Evolutionary conservation across 2,329 filamentous ascomycete genomes (phyloP).

Genomic region (Trichoderma sp.): DNA sequence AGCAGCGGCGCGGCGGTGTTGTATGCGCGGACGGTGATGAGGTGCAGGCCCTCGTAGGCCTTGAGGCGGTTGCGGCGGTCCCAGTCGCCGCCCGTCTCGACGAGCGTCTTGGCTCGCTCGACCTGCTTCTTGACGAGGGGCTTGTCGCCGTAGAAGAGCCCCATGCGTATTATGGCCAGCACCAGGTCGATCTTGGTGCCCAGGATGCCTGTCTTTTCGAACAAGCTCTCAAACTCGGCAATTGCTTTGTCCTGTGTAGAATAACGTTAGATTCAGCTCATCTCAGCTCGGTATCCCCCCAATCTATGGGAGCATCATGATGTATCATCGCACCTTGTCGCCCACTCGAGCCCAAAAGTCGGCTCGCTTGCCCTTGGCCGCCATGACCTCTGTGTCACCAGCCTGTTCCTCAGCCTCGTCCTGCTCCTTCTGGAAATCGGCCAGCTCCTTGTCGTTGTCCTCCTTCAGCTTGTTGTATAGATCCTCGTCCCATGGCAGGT

Average conservation of each 20-base stretch:
- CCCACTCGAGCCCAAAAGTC: conserved; percentile 95
- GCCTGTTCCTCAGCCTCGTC: conserved; percentile 95
- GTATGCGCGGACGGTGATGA: conserved; percentile 89
- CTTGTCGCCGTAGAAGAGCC: conserved; percentile 94
- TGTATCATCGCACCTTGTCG: conserved; percentile 70
- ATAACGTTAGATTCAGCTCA: too few relatives aligned
- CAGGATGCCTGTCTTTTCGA: conserved; percentile 95
- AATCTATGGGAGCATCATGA: background rate
- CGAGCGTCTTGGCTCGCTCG: conserved; percentile 81
- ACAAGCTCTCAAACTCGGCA: conserved; percentile 84
- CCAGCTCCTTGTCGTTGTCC: conserved; percentile 76
- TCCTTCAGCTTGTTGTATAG: conserved; percentile 75
- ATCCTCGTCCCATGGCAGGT: conserved; percentile 85
- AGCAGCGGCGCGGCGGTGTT: conserved; percentile 85
- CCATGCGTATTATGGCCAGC: conserved; percentile 92
- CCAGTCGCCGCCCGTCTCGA: conserved; percentile 97
- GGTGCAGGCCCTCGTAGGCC: conserved; percentile 93
- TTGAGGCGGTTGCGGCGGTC: conserved; percentile 97
- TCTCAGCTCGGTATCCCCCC: background rate
- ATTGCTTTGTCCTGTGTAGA: conserved; percentile 80
- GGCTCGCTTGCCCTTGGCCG: conserved; percentile 87
- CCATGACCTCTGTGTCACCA: conserved; percentile 91
- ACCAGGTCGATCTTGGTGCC: conserved; percentile 97
- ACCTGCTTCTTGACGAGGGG: conserved; percentile 89
- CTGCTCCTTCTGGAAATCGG: conserved; percentile 76